Percentiles rank a stretch among this genome's conserved stretches.
These are phyloP conservation scores for Claviceps maximensis DNA, from an alignment of 2,329 filamentous ascomycete genomes.

Conservation along the genomic window DNA sequence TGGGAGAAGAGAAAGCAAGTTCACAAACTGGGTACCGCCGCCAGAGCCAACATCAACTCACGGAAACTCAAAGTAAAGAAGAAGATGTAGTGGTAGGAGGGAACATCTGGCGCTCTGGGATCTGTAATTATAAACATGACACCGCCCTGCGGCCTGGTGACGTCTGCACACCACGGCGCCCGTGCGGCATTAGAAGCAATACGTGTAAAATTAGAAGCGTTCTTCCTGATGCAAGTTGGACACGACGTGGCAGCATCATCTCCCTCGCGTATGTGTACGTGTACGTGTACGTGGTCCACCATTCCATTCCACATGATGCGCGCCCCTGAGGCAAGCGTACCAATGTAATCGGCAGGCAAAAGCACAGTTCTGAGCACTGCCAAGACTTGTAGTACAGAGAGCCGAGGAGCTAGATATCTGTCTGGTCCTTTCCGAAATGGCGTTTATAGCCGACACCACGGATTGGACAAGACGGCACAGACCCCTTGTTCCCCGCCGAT, in stretches of 20 bases:
- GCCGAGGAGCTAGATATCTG: too few species aligned
- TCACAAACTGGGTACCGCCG: conserved; percentile 69
- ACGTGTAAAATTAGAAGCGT: conserved; percentile 1
- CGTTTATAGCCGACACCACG: too few species aligned
- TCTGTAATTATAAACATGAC: neutral
- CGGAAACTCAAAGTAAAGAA: conserved; percentile 23
- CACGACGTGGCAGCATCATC: neutral
- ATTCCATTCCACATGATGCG: neutral
- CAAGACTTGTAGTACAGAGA: neutral
- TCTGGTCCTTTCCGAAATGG: too few species aligned
- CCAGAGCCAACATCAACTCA: conserved; percentile 57
- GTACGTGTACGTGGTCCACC: neutral
- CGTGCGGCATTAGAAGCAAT: neutral
- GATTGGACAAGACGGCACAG: too few species aligned
- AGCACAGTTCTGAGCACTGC: too few species aligned
- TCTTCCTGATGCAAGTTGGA: neutral
- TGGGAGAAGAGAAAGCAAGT: conserved; percentile 72
- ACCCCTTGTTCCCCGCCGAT: too few species aligned
- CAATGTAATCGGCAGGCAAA: too few species aligned
- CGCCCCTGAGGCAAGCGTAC: neutral
- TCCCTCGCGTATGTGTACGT: neutral
- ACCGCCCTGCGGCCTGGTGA: neutral
- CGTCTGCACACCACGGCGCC: neutral
- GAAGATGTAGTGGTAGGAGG: conserved; percentile 16
- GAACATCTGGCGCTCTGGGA: neutral